Base-by-base conservation (phyloP, 164 flowering plant genomes). In the Vitis labrusca region DNA sequence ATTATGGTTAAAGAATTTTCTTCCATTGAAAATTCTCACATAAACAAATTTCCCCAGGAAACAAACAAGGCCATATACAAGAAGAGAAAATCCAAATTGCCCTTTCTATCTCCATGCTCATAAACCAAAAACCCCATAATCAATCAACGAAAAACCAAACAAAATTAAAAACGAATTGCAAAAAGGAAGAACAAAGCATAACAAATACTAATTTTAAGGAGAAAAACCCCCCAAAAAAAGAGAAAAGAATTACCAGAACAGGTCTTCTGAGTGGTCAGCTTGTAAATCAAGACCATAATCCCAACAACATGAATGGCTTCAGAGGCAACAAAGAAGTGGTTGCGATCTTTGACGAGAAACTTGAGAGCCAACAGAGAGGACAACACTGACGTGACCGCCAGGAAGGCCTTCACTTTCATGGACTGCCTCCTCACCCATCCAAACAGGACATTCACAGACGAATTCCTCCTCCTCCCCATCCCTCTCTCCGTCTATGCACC, bases 221-320 rank as follows among this genome's bases (percentile, higher is more conserved):
- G 30, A 58, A 6, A 65, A n/a, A 52, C 30, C 29, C n/a, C 1
- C 15, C 1, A 17, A 48, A 55, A 49, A 13, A 11, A 19, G 51
- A 10, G 9, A 27, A 14, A 53, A n/a, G 10, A 59, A 17, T 5
- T 81, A 91, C 98, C 94, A 53, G 96, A 85, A 76, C 93, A 93
- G 54, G 87, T 84, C 77, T 88, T 87, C 59, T 85, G 77, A 14
- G 82, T 76, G 30, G 81, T 77, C 82, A 92, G 93, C 83, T 92
- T 92, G 77, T 88, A 88, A 63, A 85, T 80, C 71, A 90, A 77
- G 67, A 88, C 84, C 54, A 83, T 5, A 64, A 92, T 85, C 15
- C 96, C 98, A 17, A 70, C 77, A 52, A 83, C 86, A 68, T 92
- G 98, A 14, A 81, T 64, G 5, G 80, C 68, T 71, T 93, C 94